Conservation (phyloP, 331 rosid genomes). For the Saraca asoca region DNA sequence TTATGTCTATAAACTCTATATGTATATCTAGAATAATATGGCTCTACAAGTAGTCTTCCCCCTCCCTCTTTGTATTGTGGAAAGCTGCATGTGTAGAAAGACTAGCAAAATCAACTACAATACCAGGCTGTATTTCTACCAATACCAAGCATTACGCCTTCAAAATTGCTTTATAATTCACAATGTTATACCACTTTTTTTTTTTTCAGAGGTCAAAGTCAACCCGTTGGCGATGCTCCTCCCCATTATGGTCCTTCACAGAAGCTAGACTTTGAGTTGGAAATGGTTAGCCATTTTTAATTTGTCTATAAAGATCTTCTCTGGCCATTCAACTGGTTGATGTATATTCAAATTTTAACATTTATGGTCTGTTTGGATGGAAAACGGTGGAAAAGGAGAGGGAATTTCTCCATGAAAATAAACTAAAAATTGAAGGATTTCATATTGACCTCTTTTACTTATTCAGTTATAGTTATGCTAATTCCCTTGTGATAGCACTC, state of each 20-base stretch:
- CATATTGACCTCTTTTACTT: not conserved
- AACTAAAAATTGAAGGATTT: slow-evolving; percentile 10
- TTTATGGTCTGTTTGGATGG: too few species aligned
- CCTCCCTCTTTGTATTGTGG: not conserved
- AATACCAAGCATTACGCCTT: slow-evolving; percentile 13
- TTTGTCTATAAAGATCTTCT: slow-evolving; percentile 5
- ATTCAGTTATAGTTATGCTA: slow-evolving; percentile 16
- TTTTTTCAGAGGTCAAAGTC: slow-evolving; percentile 80
- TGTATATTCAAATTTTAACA: slow-evolving; percentile 1
- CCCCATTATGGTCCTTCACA: slow-evolving; percentile 83
- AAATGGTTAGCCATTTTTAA: slow-evolving; percentile 64
- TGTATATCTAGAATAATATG: not conserved
- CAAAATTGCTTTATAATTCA: slow-evolving; percentile 28
- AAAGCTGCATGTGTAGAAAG: slow-evolving; percentile 7
- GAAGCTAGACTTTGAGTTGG: slow-evolving; percentile 87
- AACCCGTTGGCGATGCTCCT: slow-evolving; percentile 58
- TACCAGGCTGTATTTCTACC: slow-evolving; percentile 11
- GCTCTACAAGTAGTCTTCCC: not conserved
- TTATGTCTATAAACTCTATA: slow-evolving; percentile 10
- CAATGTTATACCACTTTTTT: slow-evolving; percentile 25
- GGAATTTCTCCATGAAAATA: not conserved
- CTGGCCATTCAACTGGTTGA: slow-evolving; percentile 7
- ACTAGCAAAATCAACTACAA: not conserved
- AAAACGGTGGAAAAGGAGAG: too few species aligned
- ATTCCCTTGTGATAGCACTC: slow-evolving; percentile 12